phyloP scores from a whole-genome alignment of 2,329 filamentous ascomycete species.

The Neofusicoccum ribis region DNA sequence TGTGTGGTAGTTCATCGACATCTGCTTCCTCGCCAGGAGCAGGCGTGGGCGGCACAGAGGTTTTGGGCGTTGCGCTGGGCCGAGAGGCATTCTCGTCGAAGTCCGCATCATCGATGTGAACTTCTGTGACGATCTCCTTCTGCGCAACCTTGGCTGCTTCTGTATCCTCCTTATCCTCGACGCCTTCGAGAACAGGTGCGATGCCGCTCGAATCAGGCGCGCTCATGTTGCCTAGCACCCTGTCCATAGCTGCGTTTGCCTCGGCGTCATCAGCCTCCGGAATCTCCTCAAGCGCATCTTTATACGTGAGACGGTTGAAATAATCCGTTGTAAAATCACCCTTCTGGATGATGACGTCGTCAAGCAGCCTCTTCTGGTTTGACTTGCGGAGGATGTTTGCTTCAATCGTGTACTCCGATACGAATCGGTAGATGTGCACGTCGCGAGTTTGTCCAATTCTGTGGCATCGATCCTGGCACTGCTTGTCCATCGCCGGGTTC shows the following conservation, averaged over 20 bases:
- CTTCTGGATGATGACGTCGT: constrained; percentile 97
- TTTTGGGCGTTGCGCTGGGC: constrained; percentile 25
- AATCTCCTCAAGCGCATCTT: constrained; percentile 63
- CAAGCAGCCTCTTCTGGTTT: constrained; percentile 95
- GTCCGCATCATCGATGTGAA: constrained; percentile 46
- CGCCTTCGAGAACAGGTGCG: constrained; percentile 76
- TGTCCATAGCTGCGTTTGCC: constrained; percentile 80
- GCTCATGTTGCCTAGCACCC: constrained; percentile 62
- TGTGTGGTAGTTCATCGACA: constrained; percentile 1
- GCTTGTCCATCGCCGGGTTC: constrained; percentile 99
- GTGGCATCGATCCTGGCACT: constrained; percentile 96
- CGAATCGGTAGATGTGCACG: constrained; percentile 86
- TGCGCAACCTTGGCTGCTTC: constrained; percentile 83
- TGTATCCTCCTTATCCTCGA: constrained; percentile 90
- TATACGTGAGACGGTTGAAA: constrained; percentile 74
- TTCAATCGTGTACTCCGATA: constrained; percentile 74
- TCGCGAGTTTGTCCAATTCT: constrained; percentile 97
- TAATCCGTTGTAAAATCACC: constrained; percentile 97
- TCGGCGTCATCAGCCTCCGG: constrained; percentile 30
- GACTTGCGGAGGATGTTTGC: constrained; percentile 96
- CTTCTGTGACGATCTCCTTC: constrained; percentile 73
- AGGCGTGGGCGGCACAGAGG: constrained; percentile 19
- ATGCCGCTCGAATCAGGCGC: constrained; percentile 59
- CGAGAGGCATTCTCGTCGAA: constrained; percentile 34
- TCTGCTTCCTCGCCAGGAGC: not conserved